These are phyloP conservation scores for Cyberlindnera mycetangii DNA, from an alignment of 805 yeast species.

Conservation along the genomic window DNA sequence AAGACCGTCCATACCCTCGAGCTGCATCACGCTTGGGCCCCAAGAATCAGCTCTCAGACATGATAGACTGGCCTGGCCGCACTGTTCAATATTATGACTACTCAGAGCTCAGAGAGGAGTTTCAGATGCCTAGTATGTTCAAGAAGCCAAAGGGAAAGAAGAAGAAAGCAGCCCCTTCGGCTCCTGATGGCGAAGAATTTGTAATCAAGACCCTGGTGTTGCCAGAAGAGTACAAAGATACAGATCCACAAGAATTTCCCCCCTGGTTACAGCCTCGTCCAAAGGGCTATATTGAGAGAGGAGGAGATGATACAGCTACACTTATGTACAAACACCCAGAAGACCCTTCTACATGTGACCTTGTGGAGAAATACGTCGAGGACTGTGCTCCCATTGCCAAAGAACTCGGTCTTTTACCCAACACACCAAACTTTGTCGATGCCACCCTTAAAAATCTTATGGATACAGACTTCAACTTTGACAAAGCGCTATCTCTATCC, in stretches of 20 bases:
- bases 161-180: conserved; percentile 23
- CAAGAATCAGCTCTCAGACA: conserved; percentile 66
- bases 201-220: conserved; percentile 31
- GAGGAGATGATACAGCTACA: conserved; percentile 63
- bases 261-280: conserved; percentile 80
- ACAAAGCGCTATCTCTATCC: conserved; percentile 45
- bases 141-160: conserved; percentile 25
- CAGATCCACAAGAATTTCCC: conserved; percentile 49
- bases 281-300: conserved; percentile 79
- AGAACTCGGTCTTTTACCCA: conserved; percentile 49
- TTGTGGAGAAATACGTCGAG: conserved; percentile 52
- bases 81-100: conserved; percentile 65
- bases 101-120: conserved; percentile 19
- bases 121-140: conserved; percentile 18
- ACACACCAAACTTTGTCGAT: conserved; percentile 83
- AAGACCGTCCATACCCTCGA: conserved; percentile 77
- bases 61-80: conserved; percentile 61
- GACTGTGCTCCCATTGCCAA: conserved; percentile 57
- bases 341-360: conserved; percentile 22
- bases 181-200: conserved; percentile 23
- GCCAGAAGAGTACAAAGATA: conserved; percentile 45
- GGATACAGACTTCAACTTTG: conserved; percentile 48
- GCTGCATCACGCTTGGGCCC: conserved; percentile 76
- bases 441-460: conserved; percentile 56
- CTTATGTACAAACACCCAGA: conserved; percentile 62